Conservation (phyloP, 2,329 filamentous ascomycete species). For the Ceratocystis destructans region DNA sequence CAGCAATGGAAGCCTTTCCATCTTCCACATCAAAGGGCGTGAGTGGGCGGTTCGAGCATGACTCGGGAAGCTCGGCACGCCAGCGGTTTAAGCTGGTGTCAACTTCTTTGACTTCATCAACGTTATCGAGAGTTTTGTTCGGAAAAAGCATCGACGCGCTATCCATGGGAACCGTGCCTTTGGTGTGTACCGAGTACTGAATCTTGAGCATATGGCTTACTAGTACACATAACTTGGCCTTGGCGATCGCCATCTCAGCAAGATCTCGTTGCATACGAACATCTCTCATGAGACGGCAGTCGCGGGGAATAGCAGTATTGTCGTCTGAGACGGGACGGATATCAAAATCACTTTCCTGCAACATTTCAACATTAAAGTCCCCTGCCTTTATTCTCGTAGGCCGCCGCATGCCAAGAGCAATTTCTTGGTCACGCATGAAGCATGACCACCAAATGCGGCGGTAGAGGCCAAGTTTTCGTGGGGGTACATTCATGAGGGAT, state of each 20-base stretch:
- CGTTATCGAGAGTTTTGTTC: slow-evolving; percentile 73
- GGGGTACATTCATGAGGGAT: slow-evolving; percentile 57
- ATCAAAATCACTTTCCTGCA: slow-evolving; percentile 74
- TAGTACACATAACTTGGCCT: slow-evolving; percentile 76
- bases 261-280: slow-evolving; percentile 60
- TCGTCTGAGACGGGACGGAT: slow-evolving; percentile 53
- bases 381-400: slow-evolving; percentile 86
- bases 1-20: slow-evolving; percentile 44
- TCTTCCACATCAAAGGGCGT: slow-evolving; percentile 43
- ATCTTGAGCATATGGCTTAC: slow-evolving; percentile 81
- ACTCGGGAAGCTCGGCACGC: slow-evolving; percentile 56
- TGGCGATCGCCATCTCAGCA: slow-evolving; percentile 80
- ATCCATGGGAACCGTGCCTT: slow-evolving; percentile 66
- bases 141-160: slow-evolving; percentile 81
- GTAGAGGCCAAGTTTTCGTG: slow-evolving; percentile 66
- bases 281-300: slow-evolving; percentile 60
- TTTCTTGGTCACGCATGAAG: slow-evolving; percentile 85
- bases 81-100: slow-evolving; percentile 68
- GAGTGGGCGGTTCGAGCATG: slow-evolving; percentile 53
- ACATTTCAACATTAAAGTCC: slow-evolving; percentile 87
- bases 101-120: slow-evolving; percentile 63
- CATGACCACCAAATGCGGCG: slow-evolving; percentile 98
- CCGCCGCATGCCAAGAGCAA: slow-evolving; percentile 84
- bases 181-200: slow-evolving; percentile 83
- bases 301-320: slow-evolving; percentile 52